phyloP scores from a whole-genome alignment of 2,329 filamentous ascomycete species.

The Incumbomyces delicatus region DNA sequence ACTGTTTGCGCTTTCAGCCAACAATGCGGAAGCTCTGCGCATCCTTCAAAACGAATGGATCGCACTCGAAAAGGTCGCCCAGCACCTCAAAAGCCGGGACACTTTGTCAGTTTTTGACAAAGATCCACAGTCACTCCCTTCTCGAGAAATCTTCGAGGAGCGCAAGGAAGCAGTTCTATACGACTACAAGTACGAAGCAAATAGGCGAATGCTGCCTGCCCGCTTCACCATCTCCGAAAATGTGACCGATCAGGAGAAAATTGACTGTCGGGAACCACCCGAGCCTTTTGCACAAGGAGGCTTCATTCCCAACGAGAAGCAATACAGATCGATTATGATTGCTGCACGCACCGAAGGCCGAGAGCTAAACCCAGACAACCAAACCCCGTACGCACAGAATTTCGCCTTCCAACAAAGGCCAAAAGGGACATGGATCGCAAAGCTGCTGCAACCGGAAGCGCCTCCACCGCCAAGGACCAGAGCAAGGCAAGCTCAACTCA shows the following conservation, averaged over 20 bases:
- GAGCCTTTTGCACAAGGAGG: conserved; percentile 48
- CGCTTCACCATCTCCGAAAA: conserved; percentile 14
- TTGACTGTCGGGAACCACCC: conserved; percentile 37
- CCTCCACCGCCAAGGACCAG: background rate
- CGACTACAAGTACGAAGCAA: conserved; percentile 48
- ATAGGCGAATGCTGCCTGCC: conserved; percentile 22
- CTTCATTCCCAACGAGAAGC: conserved; percentile 35
- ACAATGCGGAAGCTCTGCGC: conserved; percentile 43
- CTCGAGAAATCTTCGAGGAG: conserved; percentile 45
- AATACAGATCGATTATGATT: conserved; percentile 30
- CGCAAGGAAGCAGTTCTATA: conserved; percentile 53
- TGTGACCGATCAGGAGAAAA: conserved; percentile 21
- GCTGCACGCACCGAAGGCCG: conserved; percentile 23
- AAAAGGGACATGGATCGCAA: conserved; percentile 3
- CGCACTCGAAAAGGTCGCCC: conserved; percentile 41
- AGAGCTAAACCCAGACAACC: conserved; percentile 30
- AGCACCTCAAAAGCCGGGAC: conserved; percentile 36
- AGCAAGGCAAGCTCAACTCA: background rate
- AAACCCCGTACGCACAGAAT: conserved; percentile 28
- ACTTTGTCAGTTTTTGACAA: conserved; percentile 41
- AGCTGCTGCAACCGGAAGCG: background rate
- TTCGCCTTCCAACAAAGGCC: conserved; percentile 14
- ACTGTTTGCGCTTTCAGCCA: conserved; percentile 46
- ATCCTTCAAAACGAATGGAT: conserved; percentile 52
- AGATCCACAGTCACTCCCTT: conserved; percentile 36